Evolutionary conservation across 2,329 filamentous ascomycete species (phyloP), one percentile per base, ranked within the genome.

Genomic region (Westerdykella aurantiaca): DNA sequence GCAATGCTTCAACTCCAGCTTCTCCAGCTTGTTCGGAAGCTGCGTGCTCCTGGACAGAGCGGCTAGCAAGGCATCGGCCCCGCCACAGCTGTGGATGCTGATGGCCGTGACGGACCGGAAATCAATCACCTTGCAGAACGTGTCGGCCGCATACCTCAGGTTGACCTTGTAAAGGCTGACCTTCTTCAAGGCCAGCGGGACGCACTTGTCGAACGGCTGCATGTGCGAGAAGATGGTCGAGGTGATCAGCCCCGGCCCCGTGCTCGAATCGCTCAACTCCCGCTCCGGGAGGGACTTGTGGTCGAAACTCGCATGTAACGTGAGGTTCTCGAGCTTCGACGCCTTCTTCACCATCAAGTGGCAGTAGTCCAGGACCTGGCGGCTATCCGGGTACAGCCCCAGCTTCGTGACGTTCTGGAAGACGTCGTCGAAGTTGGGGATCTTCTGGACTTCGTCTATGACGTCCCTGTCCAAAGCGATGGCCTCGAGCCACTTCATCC

Each of bases 401-500:
- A 76, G 59, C 46, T 71, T 74, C 22, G 60, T 58, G 10, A 67
- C 66, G 39, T 70, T 65, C 37, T 68, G 52, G 44, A 74, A 73
- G 35, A 69, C 54, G 10, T 60, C 57, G n/a, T 63, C 58, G 38
- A 72, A 64, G 31, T 65, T 57, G 6, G 61, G 57, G 18, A 69
- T 61, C 54, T 69, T 68, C 53, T 72, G 67, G 6, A 75, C 48
- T 34, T 71, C 66, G 2, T 61, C 58, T 14, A 73, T 48, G 11
- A 72, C 62, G 31, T 67, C 53, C 34, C 61, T 61, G 46, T 74
- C 72, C 11, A 75, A 57, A 17, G 70, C 63, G 49, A 74, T 72
- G 40, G 67, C 71, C 48, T 75, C 72, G 14, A 75, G 58, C 68
- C 70, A 73, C 46, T 70, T 71, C 66, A 76, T 67, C 41, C 64